These are phyloP conservation scores for Hymenoscyphus repandus DNA, from an alignment of 2,329 filamentous ascomycete genomes.

Conservation along the genomic window DNA sequence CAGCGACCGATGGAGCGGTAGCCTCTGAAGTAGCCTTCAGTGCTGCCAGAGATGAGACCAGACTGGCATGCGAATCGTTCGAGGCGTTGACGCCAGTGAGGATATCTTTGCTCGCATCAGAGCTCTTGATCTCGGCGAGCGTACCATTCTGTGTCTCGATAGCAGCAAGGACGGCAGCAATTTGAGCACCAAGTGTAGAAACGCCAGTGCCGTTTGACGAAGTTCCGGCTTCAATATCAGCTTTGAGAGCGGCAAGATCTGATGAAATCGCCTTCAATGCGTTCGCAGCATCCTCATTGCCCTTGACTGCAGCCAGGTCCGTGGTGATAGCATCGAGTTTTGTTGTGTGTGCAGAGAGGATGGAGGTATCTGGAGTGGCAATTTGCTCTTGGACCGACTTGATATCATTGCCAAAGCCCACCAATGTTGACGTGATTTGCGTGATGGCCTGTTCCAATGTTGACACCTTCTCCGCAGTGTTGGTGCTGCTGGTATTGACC, in stretches of 20 bases:
- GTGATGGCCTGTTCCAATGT: conserved; percentile 25
- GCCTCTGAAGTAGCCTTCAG: conserved; percentile 13
- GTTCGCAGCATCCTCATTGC: conserved; percentile 11
- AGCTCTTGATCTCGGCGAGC: conserved; percentile 25
- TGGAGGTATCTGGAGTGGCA: conserved; percentile 22
- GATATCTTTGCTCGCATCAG: conserved; percentile 20
- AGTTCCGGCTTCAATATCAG: conserved; percentile 15
- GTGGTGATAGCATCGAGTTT: conserved; percentile 20
- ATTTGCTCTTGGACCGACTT: conserved; percentile 23
- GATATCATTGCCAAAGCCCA: conserved; percentile 22
- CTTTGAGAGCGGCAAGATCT: conserved; percentile 19
- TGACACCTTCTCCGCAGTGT: conserved; percentile 21
- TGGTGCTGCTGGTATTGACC: conserved; percentile 17
- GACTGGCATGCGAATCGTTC: conserved; percentile 16
- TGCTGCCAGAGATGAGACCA: conserved; percentile 10
- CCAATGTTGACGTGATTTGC: conserved; percentile 23
- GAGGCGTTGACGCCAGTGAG: conserved; percentile 15
- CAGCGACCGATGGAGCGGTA: conserved; percentile 9
- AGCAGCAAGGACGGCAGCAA: conserved; percentile 16
- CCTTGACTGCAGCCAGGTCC: conserved; percentile 23
- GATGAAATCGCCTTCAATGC: conserved; percentile 16
- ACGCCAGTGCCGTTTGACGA: conserved; percentile 12
- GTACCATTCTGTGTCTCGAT: conserved; percentile 22
- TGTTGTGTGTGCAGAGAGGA: conserved; percentile 15
- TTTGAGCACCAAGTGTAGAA: conserved; percentile 15